Evolutionary conservation across 2,329 filamentous ascomycete genomes (phyloP).

Genomic region (Aspergillus fijiensis): DNA sequence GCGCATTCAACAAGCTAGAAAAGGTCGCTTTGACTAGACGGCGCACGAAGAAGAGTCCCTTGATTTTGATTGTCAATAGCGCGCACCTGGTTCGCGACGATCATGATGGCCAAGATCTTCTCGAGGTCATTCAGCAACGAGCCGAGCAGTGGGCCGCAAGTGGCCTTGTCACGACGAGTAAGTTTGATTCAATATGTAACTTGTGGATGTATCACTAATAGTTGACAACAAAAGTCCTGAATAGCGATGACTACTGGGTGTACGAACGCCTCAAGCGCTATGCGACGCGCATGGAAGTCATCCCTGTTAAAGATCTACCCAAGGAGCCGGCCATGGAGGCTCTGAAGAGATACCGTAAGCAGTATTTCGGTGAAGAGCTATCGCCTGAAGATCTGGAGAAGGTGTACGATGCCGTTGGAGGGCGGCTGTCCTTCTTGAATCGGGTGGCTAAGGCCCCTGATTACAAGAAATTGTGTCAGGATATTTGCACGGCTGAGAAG

Average conservation of each 20-base stretch:
- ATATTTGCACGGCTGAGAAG: constrained; percentile 69
- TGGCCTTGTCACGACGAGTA: constrained; percentile 73
- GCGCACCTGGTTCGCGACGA: constrained; percentile 89
- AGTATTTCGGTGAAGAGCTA: constrained; percentile 67
- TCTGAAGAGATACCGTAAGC: constrained; percentile 73
- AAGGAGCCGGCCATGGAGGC: constrained; percentile 76
- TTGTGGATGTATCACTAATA: not conserved
- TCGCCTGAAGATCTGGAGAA: constrained; percentile 61
- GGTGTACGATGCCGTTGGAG: constrained; percentile 84
- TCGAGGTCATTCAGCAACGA: constrained; percentile 91
- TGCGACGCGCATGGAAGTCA: constrained; percentile 90
- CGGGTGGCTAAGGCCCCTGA: constrained; percentile 82
- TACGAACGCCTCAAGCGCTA: constrained; percentile 92
- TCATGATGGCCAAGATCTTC: constrained; percentile 85
- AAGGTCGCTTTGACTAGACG: constrained; percentile 78
- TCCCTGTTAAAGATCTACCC: constrained; percentile 78
- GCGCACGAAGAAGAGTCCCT: constrained; percentile 61
- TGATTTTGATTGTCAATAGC: constrained; percentile 93
- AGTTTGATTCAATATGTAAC: constrained; percentile 8
- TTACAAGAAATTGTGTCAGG: constrained; percentile 75
- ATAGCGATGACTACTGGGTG: constrained; percentile 97
- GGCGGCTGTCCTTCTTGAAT: constrained; percentile 82
- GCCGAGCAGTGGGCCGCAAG: constrained; percentile 95
- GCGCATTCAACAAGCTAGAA: constrained; percentile 95
- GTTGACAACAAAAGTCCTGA: constrained; percentile 67